Evolutionary conservation across 441 rosid species (phyloP), one percentile per base, ranked within the genome.

Genomic region (Croton setiger): DNA sequence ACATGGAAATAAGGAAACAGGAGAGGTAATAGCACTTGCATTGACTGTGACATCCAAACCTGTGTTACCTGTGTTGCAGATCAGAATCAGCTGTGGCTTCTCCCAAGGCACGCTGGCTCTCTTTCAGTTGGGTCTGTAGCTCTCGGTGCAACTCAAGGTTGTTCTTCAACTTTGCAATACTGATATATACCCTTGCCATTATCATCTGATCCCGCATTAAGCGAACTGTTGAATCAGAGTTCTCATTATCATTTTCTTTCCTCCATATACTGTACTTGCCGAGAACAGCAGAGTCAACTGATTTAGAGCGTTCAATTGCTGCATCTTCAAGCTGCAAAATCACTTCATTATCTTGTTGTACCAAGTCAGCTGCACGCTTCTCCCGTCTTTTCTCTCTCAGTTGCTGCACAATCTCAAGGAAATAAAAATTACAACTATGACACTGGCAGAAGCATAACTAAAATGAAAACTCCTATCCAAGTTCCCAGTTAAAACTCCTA

Each of bases 211-310:
- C 99, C 60, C 97, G 80, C 83, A 95, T 87, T 81, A 92, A 79
- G 78, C 96, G 92, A 13, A 92, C 87, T 5, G 93, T 87, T 67
- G 90, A 87, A 83, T 92, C 99, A 44, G 92, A 56, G 65, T 92
- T 95, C 71, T 92, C 99, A 47, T 86, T 95, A 76, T 92, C 99
- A 45, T 79, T 87, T 69, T 95, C 99, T 78, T 76, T 89, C 78
- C 97, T 88, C 99, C 99, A 95, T 73, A 92, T 77, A 80, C 82
- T 95, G 75, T 91, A 95, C 74, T 92, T 95, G 21, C 99, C 99
- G 57, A 95, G 81, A 77, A 92, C 90, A 13, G 97, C 92, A 49
- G 97, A 88, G 65, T 95, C 99, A 72, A 95, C 99, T 53, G 95
- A 87, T 75, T 89, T 92, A 36, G 99, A 89, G 43, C 90, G 93